A percentile compares a stretch with the other conserved stretches of the same genome.
phyloP scores from a whole-genome alignment of 495 filamentous ascomycete species.

The Aspergillus diversus region DNA sequence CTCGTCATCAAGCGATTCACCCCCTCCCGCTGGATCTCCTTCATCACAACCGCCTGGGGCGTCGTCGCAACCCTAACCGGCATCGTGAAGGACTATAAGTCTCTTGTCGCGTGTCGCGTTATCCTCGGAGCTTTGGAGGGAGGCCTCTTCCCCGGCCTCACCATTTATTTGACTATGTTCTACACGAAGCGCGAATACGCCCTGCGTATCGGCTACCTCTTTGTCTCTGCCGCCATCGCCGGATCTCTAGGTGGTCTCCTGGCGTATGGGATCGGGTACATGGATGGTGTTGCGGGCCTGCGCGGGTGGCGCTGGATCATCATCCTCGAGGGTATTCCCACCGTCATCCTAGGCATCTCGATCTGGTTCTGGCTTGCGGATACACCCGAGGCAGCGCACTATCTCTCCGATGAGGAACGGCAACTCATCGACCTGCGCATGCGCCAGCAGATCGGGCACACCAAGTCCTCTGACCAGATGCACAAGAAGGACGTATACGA shows the following conservation, averaged over 20 bases:
- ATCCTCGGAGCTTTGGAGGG: constrained; percentile 67
- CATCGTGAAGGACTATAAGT: constrained; percentile 2
- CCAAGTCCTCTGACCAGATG: constrained; percentile 44
- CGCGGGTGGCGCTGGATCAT: constrained; percentile 45
- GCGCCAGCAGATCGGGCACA: constrained; percentile 20
- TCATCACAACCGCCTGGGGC: constrained; percentile 19
- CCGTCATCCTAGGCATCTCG: constrained; percentile 50
- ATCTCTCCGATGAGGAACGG: constrained; percentile 54
- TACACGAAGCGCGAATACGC: constrained; percentile 53
- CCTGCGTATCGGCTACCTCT: constrained; percentile 34
- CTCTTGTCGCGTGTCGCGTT: constrained; percentile 29
- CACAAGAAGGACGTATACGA: constrained; percentile 54
- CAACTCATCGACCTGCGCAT: constrained; percentile 44
- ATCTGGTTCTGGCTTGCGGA: constrained; percentile 61
- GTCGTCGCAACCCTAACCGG: constrained; percentile 17
- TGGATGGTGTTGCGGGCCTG: constrained; percentile 43
- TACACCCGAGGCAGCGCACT: constrained; percentile 56
- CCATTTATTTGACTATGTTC: constrained; percentile 55
- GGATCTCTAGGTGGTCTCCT: constrained; percentile 50
- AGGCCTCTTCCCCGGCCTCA: constrained; percentile 69
- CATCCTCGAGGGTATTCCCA: constrained; percentile 60
- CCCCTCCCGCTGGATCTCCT: constrained; percentile 19
- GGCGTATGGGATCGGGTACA: constrained; percentile 49
- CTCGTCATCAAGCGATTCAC: constrained; percentile 19
- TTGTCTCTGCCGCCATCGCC: constrained; percentile 48